Evolutionary conservation across 2,329 filamentous ascomycete genomes (phyloP), one percentile per base, ranked within the genome.

Genomic region (Botrytis tulipae): DNA sequence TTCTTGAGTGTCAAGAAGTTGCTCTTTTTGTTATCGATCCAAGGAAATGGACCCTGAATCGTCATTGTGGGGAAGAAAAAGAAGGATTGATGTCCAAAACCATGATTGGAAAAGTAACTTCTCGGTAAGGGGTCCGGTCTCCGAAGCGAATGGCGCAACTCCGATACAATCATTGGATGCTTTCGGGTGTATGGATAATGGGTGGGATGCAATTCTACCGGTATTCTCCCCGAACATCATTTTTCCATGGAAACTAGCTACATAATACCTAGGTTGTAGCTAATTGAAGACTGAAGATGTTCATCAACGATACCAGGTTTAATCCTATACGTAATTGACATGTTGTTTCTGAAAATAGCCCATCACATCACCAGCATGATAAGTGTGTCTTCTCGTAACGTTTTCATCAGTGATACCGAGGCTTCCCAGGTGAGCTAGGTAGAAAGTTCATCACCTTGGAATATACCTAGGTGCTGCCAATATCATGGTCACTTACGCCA

Each of bases 11-110:
- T 54, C 12, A 7, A n/a, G 16, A n/a, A 16, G 25, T 54, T n/a
- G 48, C 25, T 25, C 48, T 32, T 44, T 6, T 20, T 65, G n/a
- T 65, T 65, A 29, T 22, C 29, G 40, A 67, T 67, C 32, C 65
- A 67, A 67, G 65, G 46, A 67, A 67, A 67, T 67, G 46, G 65
- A 67, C 65, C 65, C 44, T 29, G 25, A 67, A 67, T 67, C 65
- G 65, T 54, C 65, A 68, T 68, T 54, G 65, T 68, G 65, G 65
- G n/a, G 61, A 46, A 14, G 65, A 40, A 29, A 32, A 48, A 54
- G 22, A 54, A 29, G 35, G 37, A 54, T 32, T 46, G 10, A 32
- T 25, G 42, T 65, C 32, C 42, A 32, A 48, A 40, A 68, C 29
- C 35, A 37, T n/a, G 60, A 62, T 57, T 40, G 60, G 60, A 40